These are phyloP conservation scores for Chromosphaera perkinsii DNA, from an alignment of 208 protist species.

Conservation along the genomic window DNA sequence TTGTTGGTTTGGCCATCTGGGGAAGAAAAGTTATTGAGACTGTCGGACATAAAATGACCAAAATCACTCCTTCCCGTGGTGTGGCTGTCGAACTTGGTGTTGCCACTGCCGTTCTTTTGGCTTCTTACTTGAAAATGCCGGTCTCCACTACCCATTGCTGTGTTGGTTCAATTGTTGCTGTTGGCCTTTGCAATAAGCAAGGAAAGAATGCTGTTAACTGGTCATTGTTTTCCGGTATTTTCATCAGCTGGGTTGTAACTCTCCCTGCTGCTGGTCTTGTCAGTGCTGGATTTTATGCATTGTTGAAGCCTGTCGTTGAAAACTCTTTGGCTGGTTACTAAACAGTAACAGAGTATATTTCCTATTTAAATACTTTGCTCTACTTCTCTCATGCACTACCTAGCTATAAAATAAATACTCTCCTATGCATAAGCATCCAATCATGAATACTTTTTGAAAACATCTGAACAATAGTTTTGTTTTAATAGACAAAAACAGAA, in stretches of 20 bases:
- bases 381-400: too few species aligned
- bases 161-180: conserved; percentile 22
- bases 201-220: conserved; percentile 13
- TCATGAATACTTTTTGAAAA: too few species aligned
- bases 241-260: conserved; percentile 14
- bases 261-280: conserved; percentile 13
- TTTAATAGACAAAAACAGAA: too few species aligned
- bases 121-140: conserved; percentile 18
- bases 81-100: conserved; percentile 21
- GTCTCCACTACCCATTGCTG: conserved; percentile 25
- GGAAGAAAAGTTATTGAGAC: conserved; percentile 22
- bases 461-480: too few species aligned
- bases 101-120: conserved; percentile 14
- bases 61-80: conserved; percentile 31
- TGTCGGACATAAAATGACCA: conserved; percentile 25
- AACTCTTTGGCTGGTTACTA: too few species aligned
- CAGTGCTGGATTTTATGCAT: conserved; percentile 2
- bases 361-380: too few species aligned
- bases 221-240: conserved; percentile 2
- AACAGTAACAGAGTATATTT: too few species aligned
- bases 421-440: too few species aligned
- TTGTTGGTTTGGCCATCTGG: conserved; percentile 14
- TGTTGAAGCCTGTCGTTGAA: too few species aligned
- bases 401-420: too few species aligned
- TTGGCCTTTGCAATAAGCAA: conserved; percentile 8